Evolutionary conservation across 768 basidiomycete genomes (phyloP), one percentile per base, ranked within the genome.

Genomic region (Tephrocybe rancida): DNA sequence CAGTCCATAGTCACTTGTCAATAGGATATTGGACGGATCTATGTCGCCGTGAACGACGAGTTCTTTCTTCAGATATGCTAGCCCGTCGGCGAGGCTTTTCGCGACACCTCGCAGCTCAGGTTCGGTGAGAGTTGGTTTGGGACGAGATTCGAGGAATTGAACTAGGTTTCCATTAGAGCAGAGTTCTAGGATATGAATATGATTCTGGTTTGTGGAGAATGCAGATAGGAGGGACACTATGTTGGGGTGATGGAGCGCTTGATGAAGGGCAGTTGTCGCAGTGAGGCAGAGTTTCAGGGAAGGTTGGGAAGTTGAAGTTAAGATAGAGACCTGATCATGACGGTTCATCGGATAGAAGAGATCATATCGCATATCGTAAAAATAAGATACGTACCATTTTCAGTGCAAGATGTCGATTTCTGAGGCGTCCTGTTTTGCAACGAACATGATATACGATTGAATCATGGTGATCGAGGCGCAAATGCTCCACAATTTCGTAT

Each of bases 221-320:
- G 60, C 60, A 9, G 75, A 75, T n/a, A 79, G 67, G 3, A 82
- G 60, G 21, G 80, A 72, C 14, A 79, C 69, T 47, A 84, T 70
- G 35, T 71, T 73, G 4, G 82, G 82, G 61, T 84, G 82, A 55
- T 73, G 73, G 16, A 83, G 66, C 0, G 73, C 62, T 41, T 70
- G 71, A 54, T 81, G 77, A 24, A 80, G 55, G 0, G 61, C 46
- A 16, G 64, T 55, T 6, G 69, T 60, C 3, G 50, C 32, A 2
- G 25, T 11, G n/a, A 48, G 42, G 21, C 43, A 26, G 24, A 50
- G 46, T 47, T 59, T 50, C 48, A 42, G 55, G 16, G 56, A 18
- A 34, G 43, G 45, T 44, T 46, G 48, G 1, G 56, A 38, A 32
- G 50, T 8, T 43, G 42, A 11, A 44, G 44, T 25, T 52, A 24